Evolutionary conservation across 495 filamentous ascomycete genomes (phyloP).

Genomic region (Mycothermus thermophilus): DNA sequence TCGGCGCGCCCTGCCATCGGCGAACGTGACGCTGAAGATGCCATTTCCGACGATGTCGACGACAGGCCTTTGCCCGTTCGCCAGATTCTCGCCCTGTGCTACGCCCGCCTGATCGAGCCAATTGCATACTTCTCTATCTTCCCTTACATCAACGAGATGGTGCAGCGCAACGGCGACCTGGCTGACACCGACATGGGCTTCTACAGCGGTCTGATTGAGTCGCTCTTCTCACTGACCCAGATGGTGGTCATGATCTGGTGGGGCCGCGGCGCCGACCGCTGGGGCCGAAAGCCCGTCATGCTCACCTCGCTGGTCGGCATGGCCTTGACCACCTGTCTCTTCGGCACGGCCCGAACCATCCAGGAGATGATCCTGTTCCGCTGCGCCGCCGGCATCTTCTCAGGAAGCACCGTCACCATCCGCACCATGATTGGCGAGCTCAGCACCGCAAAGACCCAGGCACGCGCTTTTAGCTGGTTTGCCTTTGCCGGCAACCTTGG

Average conservation of each 20-base stretch:
- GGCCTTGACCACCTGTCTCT: slow-evolving; percentile 40
- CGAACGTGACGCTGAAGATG: slow-evolving; percentile 7
- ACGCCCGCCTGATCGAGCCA: slow-evolving; percentile 54
- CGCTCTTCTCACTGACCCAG: slow-evolving; percentile 54
- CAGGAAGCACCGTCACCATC: slow-evolving; percentile 54
- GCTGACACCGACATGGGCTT: slow-evolving; percentile 49
- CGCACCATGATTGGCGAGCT: slow-evolving; percentile 60
- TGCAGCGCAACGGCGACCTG: slow-evolving; percentile 43
- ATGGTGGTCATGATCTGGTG: slow-evolving; percentile 42
- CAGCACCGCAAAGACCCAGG: slow-evolving; percentile 50
- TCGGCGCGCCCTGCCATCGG: too few species aligned
- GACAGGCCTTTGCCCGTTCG: slow-evolving; percentile 38
- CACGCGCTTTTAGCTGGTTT: slow-evolving; percentile 57
- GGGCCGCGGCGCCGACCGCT: slow-evolving; percentile 49
- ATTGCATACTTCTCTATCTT: slow-evolving; percentile 64
- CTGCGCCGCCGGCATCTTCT: slow-evolving; percentile 52
- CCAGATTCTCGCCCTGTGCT: slow-evolving; percentile 55
- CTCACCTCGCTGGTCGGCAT: slow-evolving; percentile 48
- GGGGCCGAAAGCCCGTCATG: slow-evolving; percentile 55
- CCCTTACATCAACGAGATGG: slow-evolving; percentile 62
- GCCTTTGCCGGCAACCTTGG: slow-evolving; percentile 55
- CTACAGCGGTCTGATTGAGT: slow-evolving; percentile 60
- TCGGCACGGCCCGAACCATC: slow-evolving; percentile 46
- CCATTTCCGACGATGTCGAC: slow-evolving; percentile 13
- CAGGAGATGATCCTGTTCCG: slow-evolving; percentile 55